Evolutionary conservation across 2,329 filamentous ascomycete species (phyloP).

Genomic region (Pseudocercospora pini-densiflorae): DNA sequence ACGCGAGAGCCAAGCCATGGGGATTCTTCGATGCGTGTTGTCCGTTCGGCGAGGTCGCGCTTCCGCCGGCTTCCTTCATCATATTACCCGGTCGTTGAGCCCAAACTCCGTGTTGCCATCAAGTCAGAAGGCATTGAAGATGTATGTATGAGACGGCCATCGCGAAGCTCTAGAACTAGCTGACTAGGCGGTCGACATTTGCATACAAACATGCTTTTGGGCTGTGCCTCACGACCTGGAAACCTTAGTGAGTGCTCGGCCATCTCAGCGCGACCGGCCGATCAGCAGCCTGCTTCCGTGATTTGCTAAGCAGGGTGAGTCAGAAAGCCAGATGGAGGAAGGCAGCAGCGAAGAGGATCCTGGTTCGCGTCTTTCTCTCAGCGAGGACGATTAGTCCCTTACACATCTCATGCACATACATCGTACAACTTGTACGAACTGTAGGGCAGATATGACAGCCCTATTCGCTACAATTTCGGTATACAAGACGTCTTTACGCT

Average conservation of each 20-base stretch:
- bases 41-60: background rate
- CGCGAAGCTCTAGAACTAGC: background rate
- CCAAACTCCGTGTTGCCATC: background rate
- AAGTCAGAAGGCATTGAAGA: background rate
- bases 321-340: background rate
- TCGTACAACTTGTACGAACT: too few relatives aligned
- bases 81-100: background rate
- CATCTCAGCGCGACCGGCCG: background rate
- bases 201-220: background rate
- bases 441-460: too few relatives aligned
- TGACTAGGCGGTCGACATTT: background rate
- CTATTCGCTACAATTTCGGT: too few relatives aligned
- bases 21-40: background rate
- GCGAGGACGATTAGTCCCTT: too few relatives aligned
- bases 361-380: too few relatives aligned
- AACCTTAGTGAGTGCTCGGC: background rate
- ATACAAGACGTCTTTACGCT: too few relatives aligned
- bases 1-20: constrained; percentile 22
- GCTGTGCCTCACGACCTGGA: background rate
- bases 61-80: background rate
- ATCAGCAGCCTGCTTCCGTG: background rate
- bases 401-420: too few relatives aligned
- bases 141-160: too few relatives aligned
- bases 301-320: background rate
- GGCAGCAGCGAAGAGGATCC: background rate